phyloP scores from a whole-genome alignment of 176 grass and related monocot species.

The bread wheat (Triticum aestivum) region DNA sequence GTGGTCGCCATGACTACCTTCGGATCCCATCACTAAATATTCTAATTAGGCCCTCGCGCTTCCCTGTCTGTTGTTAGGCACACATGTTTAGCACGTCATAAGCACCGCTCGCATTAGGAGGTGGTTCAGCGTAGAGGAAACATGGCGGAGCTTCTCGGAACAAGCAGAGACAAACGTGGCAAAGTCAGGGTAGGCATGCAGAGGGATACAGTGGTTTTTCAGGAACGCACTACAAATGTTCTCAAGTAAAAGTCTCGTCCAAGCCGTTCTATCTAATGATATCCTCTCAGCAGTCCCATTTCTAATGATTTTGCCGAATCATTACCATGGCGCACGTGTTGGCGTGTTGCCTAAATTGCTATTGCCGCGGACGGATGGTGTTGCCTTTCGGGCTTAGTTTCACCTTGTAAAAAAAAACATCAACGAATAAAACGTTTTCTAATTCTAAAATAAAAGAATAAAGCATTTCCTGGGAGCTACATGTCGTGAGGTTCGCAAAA shows the following conservation, averaged over 20 bases:
- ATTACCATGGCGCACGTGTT: neutral
- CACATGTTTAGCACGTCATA: conserved; percentile 28
- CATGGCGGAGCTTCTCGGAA: neutral
- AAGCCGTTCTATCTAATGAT: neutral
- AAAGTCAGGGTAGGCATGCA: neutral
- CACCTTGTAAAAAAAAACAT: too few species aligned
- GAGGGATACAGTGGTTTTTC: neutral
- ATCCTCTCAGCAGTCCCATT: neutral
- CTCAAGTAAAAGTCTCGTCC: neutral
- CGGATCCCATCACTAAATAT: neutral
- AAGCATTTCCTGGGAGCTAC: too few species aligned
- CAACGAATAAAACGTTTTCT: too few species aligned
- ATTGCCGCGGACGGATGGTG: too few species aligned
- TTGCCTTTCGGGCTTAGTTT: too few species aligned
- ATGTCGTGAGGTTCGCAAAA: neutral
- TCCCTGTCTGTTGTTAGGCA: neutral
- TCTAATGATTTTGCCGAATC: conserved; percentile 3
- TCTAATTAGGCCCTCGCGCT: neutral
- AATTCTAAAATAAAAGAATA: too few species aligned
- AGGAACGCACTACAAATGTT: neutral
- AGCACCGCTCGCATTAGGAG: neutral
- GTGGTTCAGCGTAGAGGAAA: neutral
- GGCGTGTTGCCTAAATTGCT: neutral
- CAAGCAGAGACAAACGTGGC: neutral
- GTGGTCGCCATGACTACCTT: conserved; percentile 39